Evolutionary conservation across 2,329 filamentous ascomycete genomes (phyloP).

Genomic region (Trichoderma polysporum): DNA sequence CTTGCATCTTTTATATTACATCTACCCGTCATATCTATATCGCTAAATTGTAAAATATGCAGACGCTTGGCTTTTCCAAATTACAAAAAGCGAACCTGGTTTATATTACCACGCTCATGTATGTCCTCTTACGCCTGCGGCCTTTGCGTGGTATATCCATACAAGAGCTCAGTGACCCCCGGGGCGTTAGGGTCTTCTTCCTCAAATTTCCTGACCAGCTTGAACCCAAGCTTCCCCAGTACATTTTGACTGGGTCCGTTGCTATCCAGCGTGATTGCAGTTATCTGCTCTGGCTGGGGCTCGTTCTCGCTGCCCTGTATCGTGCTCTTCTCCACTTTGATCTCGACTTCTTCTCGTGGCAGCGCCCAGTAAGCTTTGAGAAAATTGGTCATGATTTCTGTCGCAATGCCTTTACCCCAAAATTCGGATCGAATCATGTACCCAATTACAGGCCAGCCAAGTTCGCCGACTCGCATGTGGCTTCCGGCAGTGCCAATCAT

Average conservation of each 20-base stretch:
- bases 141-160: constrained; percentile 26
- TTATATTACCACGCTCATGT: background rate
- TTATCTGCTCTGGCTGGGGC: constrained; percentile 38
- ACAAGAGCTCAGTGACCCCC: constrained; percentile 25
- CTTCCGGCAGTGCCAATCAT: constrained; percentile 53
- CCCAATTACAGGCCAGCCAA: constrained; percentile 59
- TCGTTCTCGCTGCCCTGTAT: constrained; percentile 31
- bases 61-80: background rate
- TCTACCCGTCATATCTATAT: background rate
- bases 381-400: constrained; percentile 54
- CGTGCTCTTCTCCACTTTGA: constrained; percentile 44
- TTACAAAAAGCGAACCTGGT: background rate
- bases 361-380: constrained; percentile 49
- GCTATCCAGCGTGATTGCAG: constrained; percentile 47
- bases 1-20: background rate
- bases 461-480: constrained; percentile 34
- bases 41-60: constrained; percentile 1
- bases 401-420: constrained; percentile 59
- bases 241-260: constrained; percentile 58
- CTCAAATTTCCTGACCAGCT: constrained; percentile 42
- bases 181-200: constrained; percentile 29
- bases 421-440: constrained; percentile 54
- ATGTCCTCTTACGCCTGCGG: background rate
- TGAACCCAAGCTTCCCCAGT: constrained; percentile 56
- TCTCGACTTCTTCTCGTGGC: constrained; percentile 44